Evolutionary conservation across 1,284 basidiomycete species (phyloP).

Genomic region (Irpex sp.): DNA sequence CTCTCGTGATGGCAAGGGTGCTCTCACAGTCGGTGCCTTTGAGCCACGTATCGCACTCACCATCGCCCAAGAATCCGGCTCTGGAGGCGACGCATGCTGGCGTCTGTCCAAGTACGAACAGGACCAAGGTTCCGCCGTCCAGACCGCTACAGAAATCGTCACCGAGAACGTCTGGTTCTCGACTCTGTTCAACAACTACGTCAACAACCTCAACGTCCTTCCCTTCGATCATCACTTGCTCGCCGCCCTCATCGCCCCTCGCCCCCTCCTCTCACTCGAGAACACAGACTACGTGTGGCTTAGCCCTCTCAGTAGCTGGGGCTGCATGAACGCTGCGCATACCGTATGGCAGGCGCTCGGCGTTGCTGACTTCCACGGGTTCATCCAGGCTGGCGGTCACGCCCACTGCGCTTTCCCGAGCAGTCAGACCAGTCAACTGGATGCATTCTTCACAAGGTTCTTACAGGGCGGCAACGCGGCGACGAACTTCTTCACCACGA

Average conservation of each 20-base stretch:
- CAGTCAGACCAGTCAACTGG: constrained; percentile 35
- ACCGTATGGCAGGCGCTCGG: constrained; percentile 46
- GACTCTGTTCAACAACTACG: constrained; percentile 41
- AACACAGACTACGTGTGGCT: constrained; percentile 51
- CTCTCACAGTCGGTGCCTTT: constrained; percentile 51
- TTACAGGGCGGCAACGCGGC: constrained; percentile 40
- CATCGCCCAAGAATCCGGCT: constrained; percentile 55
- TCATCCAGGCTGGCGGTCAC: constrained; percentile 48
- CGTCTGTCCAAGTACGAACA: constrained; percentile 44
- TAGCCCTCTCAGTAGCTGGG: constrained; percentile 41
- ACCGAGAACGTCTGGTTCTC: constrained; percentile 56
- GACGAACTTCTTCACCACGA: constrained; percentile 43
- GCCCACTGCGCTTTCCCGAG: constrained; percentile 50
- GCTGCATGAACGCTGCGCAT: constrained; percentile 46
- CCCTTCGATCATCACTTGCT: constrained; percentile 54
- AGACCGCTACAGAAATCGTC: constrained; percentile 50
- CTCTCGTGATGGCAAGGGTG: constrained; percentile 54
- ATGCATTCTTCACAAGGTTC: constrained; percentile 52
- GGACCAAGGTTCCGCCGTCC: constrained; percentile 33
- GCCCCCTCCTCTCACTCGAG: constrained; percentile 45
- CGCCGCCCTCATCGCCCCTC: constrained; percentile 48
- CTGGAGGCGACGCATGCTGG: constrained; percentile 55
- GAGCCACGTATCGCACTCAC: constrained; percentile 51
- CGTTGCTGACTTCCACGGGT: constrained; percentile 41
- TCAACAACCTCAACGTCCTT: constrained; percentile 36